Base-by-base conservation (phyloP, 2,329 filamentous ascomycete species). In the Mycosphaerelloides madeirae region DNA sequence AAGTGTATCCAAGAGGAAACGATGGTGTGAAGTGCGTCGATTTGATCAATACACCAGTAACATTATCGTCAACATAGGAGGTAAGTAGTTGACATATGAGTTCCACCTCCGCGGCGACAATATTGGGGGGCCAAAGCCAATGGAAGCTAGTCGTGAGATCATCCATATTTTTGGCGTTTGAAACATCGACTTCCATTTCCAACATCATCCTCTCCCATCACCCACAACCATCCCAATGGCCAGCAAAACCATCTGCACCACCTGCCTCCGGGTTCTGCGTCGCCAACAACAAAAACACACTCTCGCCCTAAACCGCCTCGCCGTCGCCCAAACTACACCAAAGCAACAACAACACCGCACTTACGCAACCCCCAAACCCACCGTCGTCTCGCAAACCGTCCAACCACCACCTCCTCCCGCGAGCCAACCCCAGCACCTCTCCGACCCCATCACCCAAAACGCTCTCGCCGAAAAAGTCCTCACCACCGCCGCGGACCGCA, bases 231-330 rank as follows among this genome's bases (percentile, higher is more conserved):
- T 36, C 25, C 49, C 36, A 34, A 59, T 59, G 57, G 43, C 57
- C 11, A 48, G 40, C 34, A 58, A 57, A 28, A 51, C 29, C 22
- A 32, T 53, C 12, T 60, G 57, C 46, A 49, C 40, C 14, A 46
- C 48, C 32, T 60, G 57, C 36, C 29, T 58, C 8, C 51, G 54
- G 19, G 49, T 53, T 39, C 44, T 57, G 33, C 49, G 54, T 22
- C 53, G 52, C 12, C 43, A 37, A 9, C 22, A 25, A 25, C 22
- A 25, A 6, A 25, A 6, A 5, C 5, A 25, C 22, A 25, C 22
- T 5, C 5, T 9, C 5, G 5, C 22, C 9, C 22, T 25, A 5
- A 25, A 25, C 22, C 22, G 22, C 22, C 22, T 25, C 6, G 6
- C 22, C 9, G 6, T 25, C 22, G 5, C 22, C 9, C 22, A 25